phyloP scores from a whole-genome alignment of 176 grass and related monocot species.

The Cenchrus americanus region DNA sequence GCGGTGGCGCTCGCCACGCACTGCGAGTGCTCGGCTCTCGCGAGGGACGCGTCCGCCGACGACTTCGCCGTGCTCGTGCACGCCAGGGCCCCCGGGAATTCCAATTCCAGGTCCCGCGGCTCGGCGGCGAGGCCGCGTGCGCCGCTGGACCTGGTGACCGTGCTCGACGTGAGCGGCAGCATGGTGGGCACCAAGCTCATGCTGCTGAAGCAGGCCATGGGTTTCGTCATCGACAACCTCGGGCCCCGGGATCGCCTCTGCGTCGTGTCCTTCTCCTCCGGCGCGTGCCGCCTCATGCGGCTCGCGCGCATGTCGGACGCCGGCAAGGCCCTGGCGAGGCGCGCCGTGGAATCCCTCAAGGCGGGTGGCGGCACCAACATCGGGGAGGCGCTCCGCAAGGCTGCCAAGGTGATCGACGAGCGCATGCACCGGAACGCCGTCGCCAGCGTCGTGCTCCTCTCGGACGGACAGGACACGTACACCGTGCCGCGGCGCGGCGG shows the following conservation, averaged over 20 bases:
- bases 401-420: conserved; percentile 75
- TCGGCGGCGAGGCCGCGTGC: conserved; percentile 18
- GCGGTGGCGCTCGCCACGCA: conserved; percentile 50
- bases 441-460: conserved; percentile 78
- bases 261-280: conserved; percentile 73
- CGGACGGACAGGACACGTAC: conserved; percentile 84
- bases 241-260: conserved; percentile 70
- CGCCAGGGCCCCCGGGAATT: conserved; percentile 46
- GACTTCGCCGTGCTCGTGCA: conserved; percentile 66
- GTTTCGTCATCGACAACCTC: conserved; percentile 84
- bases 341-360: conserved; percentile 66
- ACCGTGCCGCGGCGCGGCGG: conserved; percentile 38
- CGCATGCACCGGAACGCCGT: conserved; percentile 59
- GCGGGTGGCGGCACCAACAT: conserved; percentile 81
- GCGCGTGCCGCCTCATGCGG: conserved; percentile 47
- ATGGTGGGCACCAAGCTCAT: conserved; percentile 77
- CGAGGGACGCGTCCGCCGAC: conserved; percentile 38
- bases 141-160: conserved; percentile 75
- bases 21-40: conserved; percentile 56
- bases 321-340: conserved; percentile 53
- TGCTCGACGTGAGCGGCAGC: conserved; percentile 92
- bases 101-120: background rate
- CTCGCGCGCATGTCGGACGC: conserved; percentile 56
- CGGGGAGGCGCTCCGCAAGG: conserved; percentile 59
- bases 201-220: conserved; percentile 83